Evolutionary conservation across 148 eudicot species (phyloP).

Genomic region (Polygonum maritimum): DNA sequence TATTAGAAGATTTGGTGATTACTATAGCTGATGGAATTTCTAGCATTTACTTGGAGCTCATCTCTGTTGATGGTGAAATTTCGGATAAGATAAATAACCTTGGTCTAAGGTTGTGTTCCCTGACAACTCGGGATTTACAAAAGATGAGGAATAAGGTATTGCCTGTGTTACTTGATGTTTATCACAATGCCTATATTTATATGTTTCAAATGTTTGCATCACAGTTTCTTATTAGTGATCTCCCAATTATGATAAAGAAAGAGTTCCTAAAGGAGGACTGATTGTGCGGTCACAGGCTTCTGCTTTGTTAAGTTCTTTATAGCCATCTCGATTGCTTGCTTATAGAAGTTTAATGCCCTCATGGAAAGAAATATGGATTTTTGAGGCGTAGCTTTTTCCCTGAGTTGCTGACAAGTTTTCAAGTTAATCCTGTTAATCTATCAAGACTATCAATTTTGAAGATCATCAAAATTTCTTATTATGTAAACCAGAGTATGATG

Average conservation of each 20-base stretch:
- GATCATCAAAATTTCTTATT: neutral
- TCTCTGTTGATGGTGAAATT: conserved; percentile 76
- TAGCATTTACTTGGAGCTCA: conserved; percentile 82
- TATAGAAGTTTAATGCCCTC: neutral
- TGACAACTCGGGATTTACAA: conserved; percentile 86
- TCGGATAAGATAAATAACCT: conserved; percentile 59
- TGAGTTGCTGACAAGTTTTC: neutral
- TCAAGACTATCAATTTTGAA: neutral
- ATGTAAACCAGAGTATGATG: neutral
- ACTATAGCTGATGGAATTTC: conserved; percentile 84
- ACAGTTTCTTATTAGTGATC: neutral
- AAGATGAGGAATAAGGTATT: conserved; percentile 84
- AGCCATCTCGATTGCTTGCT: neutral
- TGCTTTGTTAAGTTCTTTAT: neutral
- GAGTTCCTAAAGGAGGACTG: neutral
- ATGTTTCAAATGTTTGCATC: neutral
- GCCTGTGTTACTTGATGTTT: neutral
- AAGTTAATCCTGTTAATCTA: neutral
- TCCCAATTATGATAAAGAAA: neutral
- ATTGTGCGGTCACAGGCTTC: neutral
- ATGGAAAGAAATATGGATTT: neutral
- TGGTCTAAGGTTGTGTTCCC: conserved; percentile 59
- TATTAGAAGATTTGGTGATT: conserved; percentile 86
- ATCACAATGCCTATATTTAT: neutral
- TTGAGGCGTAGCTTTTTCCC: neutral